These are phyloP conservation scores for Arachis stenosperma DNA, from an alignment of 306 rosid species.

Conservation along the genomic window DNA sequence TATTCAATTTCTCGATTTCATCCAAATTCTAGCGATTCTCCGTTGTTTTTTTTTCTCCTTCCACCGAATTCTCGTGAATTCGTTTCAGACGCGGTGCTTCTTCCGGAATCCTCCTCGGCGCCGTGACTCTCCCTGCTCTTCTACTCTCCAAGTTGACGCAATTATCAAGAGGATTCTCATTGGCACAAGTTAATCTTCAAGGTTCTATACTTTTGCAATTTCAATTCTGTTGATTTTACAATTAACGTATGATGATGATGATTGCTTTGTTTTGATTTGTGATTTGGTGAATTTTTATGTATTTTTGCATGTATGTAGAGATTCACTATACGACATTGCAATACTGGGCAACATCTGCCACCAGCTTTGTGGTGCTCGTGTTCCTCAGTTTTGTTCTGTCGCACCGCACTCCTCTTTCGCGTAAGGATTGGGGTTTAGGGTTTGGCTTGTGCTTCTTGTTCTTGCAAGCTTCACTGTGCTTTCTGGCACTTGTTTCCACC, in stretches of 20 bases:
- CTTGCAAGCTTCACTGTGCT: slow-evolving; percentile 53
- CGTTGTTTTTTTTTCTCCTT: too few species aligned
- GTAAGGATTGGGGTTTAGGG: slow-evolving; percentile 48
- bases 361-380: slow-evolving; percentile 67
- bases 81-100: slow-evolving; percentile 78
- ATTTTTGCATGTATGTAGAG: slow-evolving; percentile 47
- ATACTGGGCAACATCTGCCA: slow-evolving; percentile 85
- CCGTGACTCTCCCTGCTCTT: slow-evolving; percentile 74
- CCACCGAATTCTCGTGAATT: neutral
- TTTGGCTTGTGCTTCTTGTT: slow-evolving; percentile 51
- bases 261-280: slow-evolving; percentile 5
- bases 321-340: slow-evolving; percentile 75
- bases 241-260: neutral
- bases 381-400: slow-evolving; percentile 51
- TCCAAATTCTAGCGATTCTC: neutral
- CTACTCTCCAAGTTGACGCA: slow-evolving; percentile 80
- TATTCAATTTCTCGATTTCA: neutral
- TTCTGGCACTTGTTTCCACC: slow-evolving; percentile 51
- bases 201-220: slow-evolving; percentile 44
- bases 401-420: slow-evolving; percentile 26
- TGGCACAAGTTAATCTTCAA: slow-evolving; percentile 52
- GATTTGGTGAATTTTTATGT: slow-evolving; percentile 30
- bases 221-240: neutral
- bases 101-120: slow-evolving; percentile 81
- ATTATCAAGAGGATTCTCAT: slow-evolving; percentile 59